phyloP scores from a whole-genome alignment of 352 stramenopile species.

The Pythium folliculosum region DNA sequence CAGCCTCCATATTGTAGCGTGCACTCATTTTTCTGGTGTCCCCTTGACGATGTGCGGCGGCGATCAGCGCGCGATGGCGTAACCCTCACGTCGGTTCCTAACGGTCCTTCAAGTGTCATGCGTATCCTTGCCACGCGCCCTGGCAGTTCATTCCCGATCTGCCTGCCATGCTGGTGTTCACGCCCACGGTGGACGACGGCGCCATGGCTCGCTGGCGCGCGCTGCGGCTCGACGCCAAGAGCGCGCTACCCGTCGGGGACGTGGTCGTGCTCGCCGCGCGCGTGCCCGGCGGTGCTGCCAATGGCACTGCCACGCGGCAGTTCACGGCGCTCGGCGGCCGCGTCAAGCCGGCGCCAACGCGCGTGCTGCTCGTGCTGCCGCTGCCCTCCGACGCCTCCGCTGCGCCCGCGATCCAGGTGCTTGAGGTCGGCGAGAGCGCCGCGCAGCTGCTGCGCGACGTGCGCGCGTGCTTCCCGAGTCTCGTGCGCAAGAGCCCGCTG shows the following conservation, averaged over 20 bases:
- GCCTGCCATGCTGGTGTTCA: constrained; percentile 20
- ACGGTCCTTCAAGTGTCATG: too few relatives aligned
- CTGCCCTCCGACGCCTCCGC: constrained; percentile 21
- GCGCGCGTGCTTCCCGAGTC: constrained; percentile 61
- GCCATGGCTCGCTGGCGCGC: constrained; percentile 20
- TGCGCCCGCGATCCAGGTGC: constrained; percentile 27
- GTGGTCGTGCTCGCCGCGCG: constrained; percentile 53
- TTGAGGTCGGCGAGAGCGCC: constrained; percentile 63
- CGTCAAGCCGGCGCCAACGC: constrained; percentile 45
- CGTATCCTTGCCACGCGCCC: constrained; percentile 3
- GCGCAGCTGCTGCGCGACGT: constrained; percentile 55
- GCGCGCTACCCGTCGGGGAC: constrained; percentile 58
- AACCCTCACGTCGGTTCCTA: constrained; percentile 20
- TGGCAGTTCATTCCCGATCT: neutral
- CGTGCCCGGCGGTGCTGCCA: neutral
- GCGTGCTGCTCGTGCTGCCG: constrained; percentile 50
- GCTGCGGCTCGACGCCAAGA: constrained; percentile 34
- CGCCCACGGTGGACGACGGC: neutral
- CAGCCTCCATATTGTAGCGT: too few relatives aligned
- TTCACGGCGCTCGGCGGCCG: constrained; percentile 62
- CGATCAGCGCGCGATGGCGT: too few relatives aligned
- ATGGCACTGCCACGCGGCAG: constrained; percentile 34
- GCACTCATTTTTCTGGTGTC: too few relatives aligned
- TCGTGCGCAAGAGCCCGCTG: constrained; percentile 57
- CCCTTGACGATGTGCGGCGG: too few relatives aligned